Percentiles rank a stretch among this genome's conserved stretches.
phyloP scores from a whole-genome alignment of 1,139 yeast genomes.

The Lodderomyces parapsilosis region DNA sequence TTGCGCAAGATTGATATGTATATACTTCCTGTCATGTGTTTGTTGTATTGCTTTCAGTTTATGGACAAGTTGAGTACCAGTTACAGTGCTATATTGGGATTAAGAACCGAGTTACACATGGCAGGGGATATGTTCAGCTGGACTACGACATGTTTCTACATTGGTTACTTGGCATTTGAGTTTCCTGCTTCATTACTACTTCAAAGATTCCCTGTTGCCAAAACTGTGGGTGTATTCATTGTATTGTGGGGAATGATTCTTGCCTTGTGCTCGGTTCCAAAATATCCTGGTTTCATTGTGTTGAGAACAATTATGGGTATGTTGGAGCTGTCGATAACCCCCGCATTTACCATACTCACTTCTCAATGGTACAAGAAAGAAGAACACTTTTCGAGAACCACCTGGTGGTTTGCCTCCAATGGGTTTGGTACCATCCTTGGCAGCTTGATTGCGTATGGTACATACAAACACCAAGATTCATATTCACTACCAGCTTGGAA shows the following conservation, averaged over 20 bases:
- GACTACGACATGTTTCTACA: conserved; percentile 58
- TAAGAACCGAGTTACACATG: conserved; percentile 48
- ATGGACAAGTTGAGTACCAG: conserved; percentile 64
- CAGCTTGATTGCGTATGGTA: conserved; percentile 23
- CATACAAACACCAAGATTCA: conserved; percentile 16
- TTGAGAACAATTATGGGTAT: conserved; percentile 46
- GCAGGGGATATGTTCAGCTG: conserved; percentile 51
- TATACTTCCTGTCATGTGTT: conserved; percentile 54
- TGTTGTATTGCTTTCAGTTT: conserved; percentile 58
- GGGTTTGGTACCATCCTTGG: conserved; percentile 31
- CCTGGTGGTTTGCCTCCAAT: conserved; percentile 31
- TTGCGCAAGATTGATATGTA: conserved; percentile 51
- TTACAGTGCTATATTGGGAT: conserved; percentile 62
- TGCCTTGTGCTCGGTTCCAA: conserved; percentile 27
- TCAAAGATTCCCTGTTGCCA: conserved; percentile 35
- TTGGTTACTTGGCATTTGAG: conserved; percentile 41
- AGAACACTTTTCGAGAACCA: conserved; percentile 24
- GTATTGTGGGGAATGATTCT: conserved; percentile 31
- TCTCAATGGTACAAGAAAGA: conserved; percentile 26
- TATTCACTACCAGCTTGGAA: conserved; percentile 29
- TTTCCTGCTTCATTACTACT: conserved; percentile 42
- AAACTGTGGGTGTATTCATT: conserved; percentile 23
- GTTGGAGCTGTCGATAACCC: conserved; percentile 54
- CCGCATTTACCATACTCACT: conserved; percentile 55
- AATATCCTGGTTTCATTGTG: conserved; percentile 30